phyloP scores from a whole-genome alignment of 306 rosid species.

The Clitoria ternatea region DNA sequence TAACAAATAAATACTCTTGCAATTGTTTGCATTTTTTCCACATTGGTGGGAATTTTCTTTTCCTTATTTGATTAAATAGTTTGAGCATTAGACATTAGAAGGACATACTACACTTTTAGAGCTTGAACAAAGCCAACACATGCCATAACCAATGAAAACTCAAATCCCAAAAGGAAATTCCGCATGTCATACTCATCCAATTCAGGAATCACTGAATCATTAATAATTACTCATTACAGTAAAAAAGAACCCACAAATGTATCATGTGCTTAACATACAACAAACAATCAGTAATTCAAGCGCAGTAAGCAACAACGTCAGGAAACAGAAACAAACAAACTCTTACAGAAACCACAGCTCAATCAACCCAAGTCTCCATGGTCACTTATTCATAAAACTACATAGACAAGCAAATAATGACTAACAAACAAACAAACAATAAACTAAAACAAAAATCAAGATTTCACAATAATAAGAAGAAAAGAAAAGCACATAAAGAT shows the following conservation, averaged over 20 bases:
- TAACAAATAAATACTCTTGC: background rate
- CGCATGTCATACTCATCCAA: background rate
- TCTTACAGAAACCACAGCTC: background rate
- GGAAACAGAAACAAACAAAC: background rate
- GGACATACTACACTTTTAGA: background rate
- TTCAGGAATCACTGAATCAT: background rate
- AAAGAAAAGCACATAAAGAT: background rate
- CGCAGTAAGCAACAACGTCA: background rate
- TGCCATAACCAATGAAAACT: background rate
- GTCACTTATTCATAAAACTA: background rate
- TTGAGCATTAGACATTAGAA: background rate
- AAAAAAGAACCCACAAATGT: background rate
- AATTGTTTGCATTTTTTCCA: background rate
- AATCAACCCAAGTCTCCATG: background rate
- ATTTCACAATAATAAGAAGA: too few species aligned
- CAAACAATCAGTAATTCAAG: background rate
- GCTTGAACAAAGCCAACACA: background rate
- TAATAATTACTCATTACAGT: background rate
- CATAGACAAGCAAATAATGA: background rate
- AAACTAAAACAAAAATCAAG: too few species aligned
- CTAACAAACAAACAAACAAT: background rate
- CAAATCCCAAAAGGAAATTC: background rate
- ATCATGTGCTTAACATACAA: background rate
- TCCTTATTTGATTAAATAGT: background rate
- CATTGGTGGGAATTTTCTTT: background rate